phyloP scores from a whole-genome alignment of 441 rosid genomes.

The Cnidoscolus chayamansa region DNA sequence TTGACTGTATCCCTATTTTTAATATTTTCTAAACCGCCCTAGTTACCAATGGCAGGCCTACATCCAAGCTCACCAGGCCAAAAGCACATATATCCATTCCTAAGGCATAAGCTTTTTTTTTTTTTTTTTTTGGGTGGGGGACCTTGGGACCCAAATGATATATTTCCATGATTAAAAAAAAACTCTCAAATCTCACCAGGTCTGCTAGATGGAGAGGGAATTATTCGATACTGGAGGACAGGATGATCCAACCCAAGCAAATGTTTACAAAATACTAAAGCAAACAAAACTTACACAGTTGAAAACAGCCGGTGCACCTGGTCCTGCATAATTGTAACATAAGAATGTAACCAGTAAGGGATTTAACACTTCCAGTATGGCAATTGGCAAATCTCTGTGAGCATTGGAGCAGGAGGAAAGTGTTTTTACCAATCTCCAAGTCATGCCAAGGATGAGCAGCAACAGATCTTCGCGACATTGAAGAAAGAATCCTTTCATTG shows the following conservation, averaged over 20 bases:
- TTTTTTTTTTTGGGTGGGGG: background rate
- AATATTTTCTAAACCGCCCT: background rate
- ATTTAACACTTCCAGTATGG: background rate
- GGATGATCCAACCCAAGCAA: background rate
- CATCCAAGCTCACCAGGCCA: background rate
- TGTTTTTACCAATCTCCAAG: slow-evolving; percentile 65
- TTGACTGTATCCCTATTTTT: background rate
- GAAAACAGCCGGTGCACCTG: slow-evolving; percentile 79
- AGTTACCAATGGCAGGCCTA: background rate
- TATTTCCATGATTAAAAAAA: background rate
- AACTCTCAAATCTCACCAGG: background rate
- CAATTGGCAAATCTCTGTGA: background rate
- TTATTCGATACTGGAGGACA: too few relatives aligned
- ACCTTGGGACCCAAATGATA: background rate
- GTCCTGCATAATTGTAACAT: slow-evolving; percentile 52
- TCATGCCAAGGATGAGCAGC: slow-evolving; percentile 99
- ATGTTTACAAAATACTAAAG: background rate
- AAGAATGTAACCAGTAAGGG: slow-evolving; percentile 7
- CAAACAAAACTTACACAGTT: slow-evolving; percentile 58
- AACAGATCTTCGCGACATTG: slow-evolving; percentile 64
- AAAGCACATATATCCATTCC: background rate
- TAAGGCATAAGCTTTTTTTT: background rate
- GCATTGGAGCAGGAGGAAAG: background rate
- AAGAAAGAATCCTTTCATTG: slow-evolving; percentile 77
- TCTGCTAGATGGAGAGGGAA: slow-evolving; percentile 1